These are phyloP conservation scores for Saccharomycopsis babjevae DNA, from an alignment of 805 yeast species.

Conservation along the genomic window DNA sequence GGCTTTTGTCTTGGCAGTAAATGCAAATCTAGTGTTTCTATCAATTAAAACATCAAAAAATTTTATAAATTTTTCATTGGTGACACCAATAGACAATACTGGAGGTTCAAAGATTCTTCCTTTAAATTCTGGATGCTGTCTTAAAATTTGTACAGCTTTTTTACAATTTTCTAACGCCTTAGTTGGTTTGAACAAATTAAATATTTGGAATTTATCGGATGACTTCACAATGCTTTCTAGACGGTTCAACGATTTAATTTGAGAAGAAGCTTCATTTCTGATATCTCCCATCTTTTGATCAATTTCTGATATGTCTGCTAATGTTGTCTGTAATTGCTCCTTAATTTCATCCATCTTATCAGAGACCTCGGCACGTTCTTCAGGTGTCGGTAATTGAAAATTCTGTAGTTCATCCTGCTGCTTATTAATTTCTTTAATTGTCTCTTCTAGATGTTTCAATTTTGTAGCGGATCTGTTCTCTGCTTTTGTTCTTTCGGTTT, in stretches of 20 bases:
- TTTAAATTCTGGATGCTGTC: conserved; percentile 30
- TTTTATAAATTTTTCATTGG: conserved; percentile 38
- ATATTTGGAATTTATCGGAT: conserved; percentile 41
- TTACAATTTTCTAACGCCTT: conserved; percentile 26
- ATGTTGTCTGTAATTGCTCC: neutral
- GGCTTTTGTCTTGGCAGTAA: conserved; percentile 46
- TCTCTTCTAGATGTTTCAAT: conserved; percentile 18
- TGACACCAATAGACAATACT: conserved; percentile 47
- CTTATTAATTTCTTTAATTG: conserved; percentile 9
- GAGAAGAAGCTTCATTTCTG: neutral
- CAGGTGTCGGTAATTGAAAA: neutral
- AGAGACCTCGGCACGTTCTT: neutral
- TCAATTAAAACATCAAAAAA: conserved; percentile 51
- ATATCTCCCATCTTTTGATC: neutral
- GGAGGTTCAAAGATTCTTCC: conserved; percentile 64
- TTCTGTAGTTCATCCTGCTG: neutral
- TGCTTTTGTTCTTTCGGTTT: conserved; percentile 22
- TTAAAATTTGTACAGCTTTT: conserved; percentile 25
- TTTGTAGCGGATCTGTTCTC: conserved; percentile 20
- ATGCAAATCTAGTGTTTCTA: conserved; percentile 42
- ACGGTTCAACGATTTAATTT: neutral
- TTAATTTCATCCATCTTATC: neutral
- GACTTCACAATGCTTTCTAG: conserved; percentile 22
- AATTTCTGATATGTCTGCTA: neutral
- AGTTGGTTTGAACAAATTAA: conserved; percentile 27